Evolutionary conservation across 2,329 filamentous ascomycete species (phyloP).

Genomic region (Pochonia chlamydosporia): DNA sequence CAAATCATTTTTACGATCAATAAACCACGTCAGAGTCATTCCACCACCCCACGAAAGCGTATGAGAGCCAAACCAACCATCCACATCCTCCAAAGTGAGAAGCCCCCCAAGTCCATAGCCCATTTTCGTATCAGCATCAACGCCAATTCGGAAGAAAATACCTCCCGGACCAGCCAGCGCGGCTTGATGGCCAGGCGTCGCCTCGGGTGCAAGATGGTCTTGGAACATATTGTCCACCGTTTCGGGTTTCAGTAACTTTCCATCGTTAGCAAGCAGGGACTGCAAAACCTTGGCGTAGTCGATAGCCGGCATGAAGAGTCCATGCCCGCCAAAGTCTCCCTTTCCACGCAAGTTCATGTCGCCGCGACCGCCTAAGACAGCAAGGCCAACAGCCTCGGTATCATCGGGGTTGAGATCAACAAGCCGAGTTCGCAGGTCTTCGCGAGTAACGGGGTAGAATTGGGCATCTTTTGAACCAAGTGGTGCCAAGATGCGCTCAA

Average conservation of each 20-base stretch:
- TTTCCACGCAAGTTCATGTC: constrained; percentile 25
- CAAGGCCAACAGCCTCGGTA: constrained; percentile 25
- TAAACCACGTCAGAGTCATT: constrained; percentile 39
- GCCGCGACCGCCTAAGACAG: constrained; percentile 26
- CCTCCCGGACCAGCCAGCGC: constrained; percentile 26
- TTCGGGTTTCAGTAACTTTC: constrained; percentile 34
- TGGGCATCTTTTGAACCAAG: constrained; percentile 34
- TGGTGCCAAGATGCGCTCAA: constrained; percentile 36
- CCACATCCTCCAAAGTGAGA: constrained; percentile 31
- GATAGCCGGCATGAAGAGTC: constrained; percentile 27
- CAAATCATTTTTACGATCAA: constrained; percentile 40
- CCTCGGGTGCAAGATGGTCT: constrained; percentile 32
- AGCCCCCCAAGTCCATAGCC: constrained; percentile 36
- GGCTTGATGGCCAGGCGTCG: constrained; percentile 18
- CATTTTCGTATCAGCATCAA: constrained; percentile 22
- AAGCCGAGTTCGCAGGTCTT: constrained; percentile 18
- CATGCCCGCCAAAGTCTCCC: constrained; percentile 40
- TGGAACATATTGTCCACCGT: constrained; percentile 40
- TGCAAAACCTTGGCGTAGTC: constrained; percentile 29
- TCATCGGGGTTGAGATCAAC: constrained; percentile 33
- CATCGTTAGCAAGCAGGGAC: constrained; percentile 43
- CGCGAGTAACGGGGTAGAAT: constrained; percentile 30
- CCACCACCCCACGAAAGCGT: constrained; percentile 43
- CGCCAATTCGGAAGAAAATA: constrained; percentile 29
- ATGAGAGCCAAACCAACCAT: constrained; percentile 36